Evolutionary conservation across 2,329 filamentous ascomycete species (phyloP).

Genomic region (Parasarocladium wereldwijsianum): DNA sequence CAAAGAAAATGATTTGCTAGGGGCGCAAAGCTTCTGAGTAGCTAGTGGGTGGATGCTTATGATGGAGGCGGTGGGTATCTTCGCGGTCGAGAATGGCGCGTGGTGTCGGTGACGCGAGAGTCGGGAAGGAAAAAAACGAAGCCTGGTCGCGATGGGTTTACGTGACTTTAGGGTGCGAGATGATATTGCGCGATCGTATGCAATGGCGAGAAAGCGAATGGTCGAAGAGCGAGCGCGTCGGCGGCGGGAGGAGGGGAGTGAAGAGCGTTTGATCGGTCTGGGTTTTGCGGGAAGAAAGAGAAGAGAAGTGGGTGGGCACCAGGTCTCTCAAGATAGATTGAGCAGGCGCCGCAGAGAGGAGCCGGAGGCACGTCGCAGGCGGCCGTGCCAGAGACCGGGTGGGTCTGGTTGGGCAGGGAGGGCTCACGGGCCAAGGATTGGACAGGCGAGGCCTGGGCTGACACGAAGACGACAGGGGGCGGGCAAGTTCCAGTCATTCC

Average conservation of each 20-base stretch:
- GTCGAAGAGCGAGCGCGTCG: conserved; percentile 3
- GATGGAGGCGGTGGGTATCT: too few species aligned
- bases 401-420: conserved; percentile 8
- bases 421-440: conserved; percentile 15
- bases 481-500: conserved; percentile 2
- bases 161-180: conserved; percentile 3
- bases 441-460: conserved; percentile 15
- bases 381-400: conserved; percentile 6
- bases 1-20: neutral
- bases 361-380: conserved; percentile 5
- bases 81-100: too few species aligned
- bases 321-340: conserved; percentile 4
- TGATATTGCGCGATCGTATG: too few species aligned
- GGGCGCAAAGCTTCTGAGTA: neutral
- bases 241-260: conserved; percentile 5
- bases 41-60: too few species aligned
- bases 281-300: conserved; percentile 5
- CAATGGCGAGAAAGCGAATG: conserved; percentile 1
- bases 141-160: conserved; percentile 2
- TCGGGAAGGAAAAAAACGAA: neutral
- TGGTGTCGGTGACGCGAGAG: too few species aligned
- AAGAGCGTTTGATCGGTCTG: conserved; percentile 3
- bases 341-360: conserved; percentile 4
- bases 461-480: conserved; percentile 12
- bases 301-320: conserved; percentile 5